A percentile compares a stretch with the other conserved stretches of the same genome.
Evolutionary conservation across 164 flowering plant species (phyloP).

Genomic region (Vitis riparia): DNA sequence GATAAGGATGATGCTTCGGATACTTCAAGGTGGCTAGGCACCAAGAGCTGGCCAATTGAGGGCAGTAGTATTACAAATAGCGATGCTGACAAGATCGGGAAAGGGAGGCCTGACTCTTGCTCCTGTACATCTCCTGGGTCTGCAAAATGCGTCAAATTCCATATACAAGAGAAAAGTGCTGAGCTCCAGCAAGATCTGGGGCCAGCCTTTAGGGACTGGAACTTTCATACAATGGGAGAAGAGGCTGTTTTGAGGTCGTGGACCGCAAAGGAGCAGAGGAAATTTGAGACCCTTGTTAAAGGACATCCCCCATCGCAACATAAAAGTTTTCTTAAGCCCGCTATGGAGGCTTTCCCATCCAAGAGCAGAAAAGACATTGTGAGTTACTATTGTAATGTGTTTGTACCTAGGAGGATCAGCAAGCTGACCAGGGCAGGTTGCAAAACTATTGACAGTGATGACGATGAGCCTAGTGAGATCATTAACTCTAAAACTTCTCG

Average conservation of each 20-base stretch:
- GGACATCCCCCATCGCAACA: constrained; percentile 17
- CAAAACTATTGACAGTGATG: constrained; percentile 27
- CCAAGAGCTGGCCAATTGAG: background rate
- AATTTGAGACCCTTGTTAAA: constrained; percentile 24
- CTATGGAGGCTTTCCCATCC: constrained; percentile 20
- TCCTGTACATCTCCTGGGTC: constrained; percentile 28
- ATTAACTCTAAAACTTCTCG: background rate
- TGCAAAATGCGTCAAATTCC: constrained; percentile 27
- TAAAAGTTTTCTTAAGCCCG: constrained; percentile 24
- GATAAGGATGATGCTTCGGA: background rate
- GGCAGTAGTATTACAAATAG: background rate
- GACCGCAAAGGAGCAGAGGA: constrained; percentile 26
- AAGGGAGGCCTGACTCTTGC: constrained; percentile 26
- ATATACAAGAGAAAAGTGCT: constrained; percentile 21
- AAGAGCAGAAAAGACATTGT: constrained; percentile 26
- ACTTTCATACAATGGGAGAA: constrained; percentile 44
- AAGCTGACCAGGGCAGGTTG: constrained; percentile 19
- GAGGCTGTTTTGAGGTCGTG: constrained; percentile 30
- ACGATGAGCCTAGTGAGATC: constrained; percentile 18
- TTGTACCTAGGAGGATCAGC: constrained; percentile 26
- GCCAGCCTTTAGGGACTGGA: constrained; percentile 35
- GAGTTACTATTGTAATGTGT: constrained; percentile 40
- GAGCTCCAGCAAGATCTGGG: constrained; percentile 33
- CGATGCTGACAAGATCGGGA: background rate
- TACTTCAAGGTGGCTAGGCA: background rate